These are phyloP conservation scores for Austroboletus festivus DNA, from an alignment of 768 basidiomycete species.

Conservation along the genomic window DNA sequence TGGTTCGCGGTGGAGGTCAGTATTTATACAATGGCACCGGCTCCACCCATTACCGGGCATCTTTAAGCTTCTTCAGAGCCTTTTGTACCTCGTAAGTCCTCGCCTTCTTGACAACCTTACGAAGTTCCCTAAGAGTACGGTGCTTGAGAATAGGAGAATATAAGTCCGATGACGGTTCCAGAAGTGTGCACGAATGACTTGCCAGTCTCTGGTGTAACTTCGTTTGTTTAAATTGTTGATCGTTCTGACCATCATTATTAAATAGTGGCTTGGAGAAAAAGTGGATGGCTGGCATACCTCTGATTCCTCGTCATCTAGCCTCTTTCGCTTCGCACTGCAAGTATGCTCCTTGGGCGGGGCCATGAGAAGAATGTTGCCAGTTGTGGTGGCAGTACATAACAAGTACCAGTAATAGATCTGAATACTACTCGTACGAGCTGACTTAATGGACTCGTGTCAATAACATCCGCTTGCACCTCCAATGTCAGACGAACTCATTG, in stretches of 20 bases:
- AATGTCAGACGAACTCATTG: slow-evolving; percentile 38
- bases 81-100: slow-evolving; percentile 79
- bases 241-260: slow-evolving; percentile 32
- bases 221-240: slow-evolving; percentile 35
- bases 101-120: slow-evolving; percentile 76
- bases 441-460: no score
- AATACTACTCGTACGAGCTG: no score
- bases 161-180: slow-evolving; percentile 10
- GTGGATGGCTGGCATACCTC: slow-evolving; percentile 11
- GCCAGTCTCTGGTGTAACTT: slow-evolving; percentile 57
- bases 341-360: neutral
- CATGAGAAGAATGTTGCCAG: no score
- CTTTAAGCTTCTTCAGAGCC: slow-evolving; percentile 78
- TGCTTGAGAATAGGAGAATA: slow-evolving; percentile 46
- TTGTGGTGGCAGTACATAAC: no score
- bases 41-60: slow-evolving; percentile 47
- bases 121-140: slow-evolving; percentile 68
- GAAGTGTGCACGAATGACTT: slow-evolving; percentile 28
- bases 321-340: slow-evolving; percentile 44
- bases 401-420: no score
- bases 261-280: neutral
- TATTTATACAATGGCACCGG: neutral
- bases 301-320: slow-evolving; percentile 37
- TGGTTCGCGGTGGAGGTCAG: slow-evolving; percentile 8
- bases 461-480: neutral